Evolutionary conservation across 139 green algal species (phyloP).

Genomic region (Chlorella sp.): DNA sequence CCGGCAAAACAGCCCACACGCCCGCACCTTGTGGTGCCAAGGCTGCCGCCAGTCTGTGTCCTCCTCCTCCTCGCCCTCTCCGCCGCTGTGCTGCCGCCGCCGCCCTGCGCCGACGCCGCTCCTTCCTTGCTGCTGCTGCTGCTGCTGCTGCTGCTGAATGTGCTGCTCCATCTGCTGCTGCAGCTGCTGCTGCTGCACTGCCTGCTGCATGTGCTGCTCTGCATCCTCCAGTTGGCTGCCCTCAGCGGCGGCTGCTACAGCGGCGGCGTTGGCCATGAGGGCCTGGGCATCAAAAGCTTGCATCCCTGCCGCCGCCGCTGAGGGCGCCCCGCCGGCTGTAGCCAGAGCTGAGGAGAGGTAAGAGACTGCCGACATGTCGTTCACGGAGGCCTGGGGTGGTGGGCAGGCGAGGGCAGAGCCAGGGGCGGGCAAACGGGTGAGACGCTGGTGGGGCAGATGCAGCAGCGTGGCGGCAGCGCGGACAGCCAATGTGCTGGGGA

Average conservation of each 20-base stretch:
- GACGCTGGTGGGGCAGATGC: too few species aligned
- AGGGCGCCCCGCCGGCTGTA: not conserved
- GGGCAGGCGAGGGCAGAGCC: too few species aligned
- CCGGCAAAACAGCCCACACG: too few species aligned
- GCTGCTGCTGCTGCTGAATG: not conserved
- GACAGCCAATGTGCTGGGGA: not conserved
- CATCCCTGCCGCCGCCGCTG: not conserved
- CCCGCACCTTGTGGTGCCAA: not conserved
- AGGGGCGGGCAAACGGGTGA: not conserved
- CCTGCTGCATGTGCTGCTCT: not conserved
- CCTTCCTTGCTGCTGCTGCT: not conserved
- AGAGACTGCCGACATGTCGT: not conserved
- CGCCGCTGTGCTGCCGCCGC: not conserved
- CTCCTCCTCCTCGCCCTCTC: not conserved
- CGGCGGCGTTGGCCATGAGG: not conserved
- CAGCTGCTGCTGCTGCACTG: not conserved
- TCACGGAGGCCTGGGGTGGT: not conserved
- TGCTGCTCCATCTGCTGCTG: not conserved
- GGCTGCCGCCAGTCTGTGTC: not conserved
- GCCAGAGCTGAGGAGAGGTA: not conserved
- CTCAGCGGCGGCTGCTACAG: not conserved
- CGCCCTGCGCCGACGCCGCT: not conserved
- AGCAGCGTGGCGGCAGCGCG: not conserved
- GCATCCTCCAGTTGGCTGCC: not conserved
- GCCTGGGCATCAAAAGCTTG: not conserved